Evolutionary conservation across 768 basidiomycete genomes (phyloP), one percentile per base, ranked within the genome.

Genomic region (Cubamyces sp.): DNA sequence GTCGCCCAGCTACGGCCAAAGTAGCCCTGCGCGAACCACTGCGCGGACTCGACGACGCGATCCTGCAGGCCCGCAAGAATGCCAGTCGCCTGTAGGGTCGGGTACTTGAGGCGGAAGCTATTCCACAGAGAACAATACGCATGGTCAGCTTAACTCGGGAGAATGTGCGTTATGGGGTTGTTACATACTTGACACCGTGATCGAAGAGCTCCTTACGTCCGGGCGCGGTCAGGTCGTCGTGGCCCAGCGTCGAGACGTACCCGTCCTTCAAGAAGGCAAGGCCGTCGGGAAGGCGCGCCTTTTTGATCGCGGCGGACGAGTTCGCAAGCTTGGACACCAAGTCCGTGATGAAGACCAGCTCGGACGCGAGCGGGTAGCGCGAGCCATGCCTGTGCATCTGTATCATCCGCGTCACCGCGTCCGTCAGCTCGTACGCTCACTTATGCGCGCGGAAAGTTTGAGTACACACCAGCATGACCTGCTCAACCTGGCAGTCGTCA

Each of bases 361-460:
- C 73, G 49, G 75, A 74, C n/a, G 57, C 66, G 21, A 68, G 68
- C 43, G 77, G 79, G 59, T 70, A 75, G 54, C 78, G 76, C 52
- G 74, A 75, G 11, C 80, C 79, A 57, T 81, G 79, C 52, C 78
- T 64, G 62, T 75, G 76, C 70, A 81, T 73, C 79, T 80, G 55
- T 39, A 34, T 14, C 39, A 23, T 6, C 3, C 43, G 15, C 19
- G 16, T 30, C 23, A 21, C 48, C 53, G n/a, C 45, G 59, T 18
- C n/a, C 23, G 23, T 14, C 14, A 19, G 45, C 12, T 7, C 26
- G n/a, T 25, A 39, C 11, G 2, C 14, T 15, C 30, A n/a, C 21
- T n/a, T 19, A 34, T 9, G 16, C 52, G 41, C 28, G 53, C 34
- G 28, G 11, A 6, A 52, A n/a, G 25, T 21, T 16, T 49, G 23